Evolutionary conservation across 2,329 filamentous ascomycete genomes (phyloP).

Genomic region (Fusarium clavum): DNA sequence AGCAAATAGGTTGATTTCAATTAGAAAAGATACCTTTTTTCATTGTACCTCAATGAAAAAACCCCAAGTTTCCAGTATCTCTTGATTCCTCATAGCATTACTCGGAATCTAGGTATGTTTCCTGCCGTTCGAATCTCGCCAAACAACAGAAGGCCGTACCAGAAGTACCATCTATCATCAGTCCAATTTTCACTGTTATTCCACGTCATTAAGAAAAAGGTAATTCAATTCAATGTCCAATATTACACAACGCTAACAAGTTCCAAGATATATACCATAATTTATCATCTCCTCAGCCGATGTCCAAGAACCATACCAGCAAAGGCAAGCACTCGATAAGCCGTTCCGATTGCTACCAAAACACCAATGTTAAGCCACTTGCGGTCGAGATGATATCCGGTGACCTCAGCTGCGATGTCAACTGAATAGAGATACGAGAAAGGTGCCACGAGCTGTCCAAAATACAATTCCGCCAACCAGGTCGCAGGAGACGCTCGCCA

Average conservation of each 20-base stretch:
- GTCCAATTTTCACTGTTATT: background rate
- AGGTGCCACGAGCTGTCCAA: slow-evolving; percentile 62
- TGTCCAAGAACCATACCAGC: slow-evolving; percentile 41
- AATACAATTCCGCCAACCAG: slow-evolving; percentile 68
- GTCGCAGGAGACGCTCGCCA: slow-evolving; percentile 66
- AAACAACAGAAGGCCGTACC: background rate
- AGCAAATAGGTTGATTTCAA: background rate
- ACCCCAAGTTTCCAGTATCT: background rate
- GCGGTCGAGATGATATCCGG: slow-evolving; percentile 60
- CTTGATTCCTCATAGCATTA: background rate
- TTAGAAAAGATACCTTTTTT: no score
- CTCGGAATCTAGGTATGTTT: background rate
- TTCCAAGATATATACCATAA: background rate
- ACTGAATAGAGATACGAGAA: slow-evolving; percentile 64
- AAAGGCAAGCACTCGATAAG: slow-evolving; percentile 58
- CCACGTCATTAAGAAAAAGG: background rate
- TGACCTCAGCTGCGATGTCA: slow-evolving; percentile 55
- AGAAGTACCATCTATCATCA: background rate
- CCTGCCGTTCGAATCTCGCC: background rate
- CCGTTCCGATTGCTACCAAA: slow-evolving; percentile 57
- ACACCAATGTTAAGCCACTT: slow-evolving; percentile 60
- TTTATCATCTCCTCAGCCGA: slow-evolving; percentile 37
- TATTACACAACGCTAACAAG: background rate
- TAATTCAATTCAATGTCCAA: background rate
- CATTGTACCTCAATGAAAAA: background rate